Percentiles rank a stretch among this genome's conserved stretches.
These are phyloP conservation scores for Rhamnella rubrinervis DNA, from an alignment of 331 rosid genomes.

Conservation along the genomic window DNA sequence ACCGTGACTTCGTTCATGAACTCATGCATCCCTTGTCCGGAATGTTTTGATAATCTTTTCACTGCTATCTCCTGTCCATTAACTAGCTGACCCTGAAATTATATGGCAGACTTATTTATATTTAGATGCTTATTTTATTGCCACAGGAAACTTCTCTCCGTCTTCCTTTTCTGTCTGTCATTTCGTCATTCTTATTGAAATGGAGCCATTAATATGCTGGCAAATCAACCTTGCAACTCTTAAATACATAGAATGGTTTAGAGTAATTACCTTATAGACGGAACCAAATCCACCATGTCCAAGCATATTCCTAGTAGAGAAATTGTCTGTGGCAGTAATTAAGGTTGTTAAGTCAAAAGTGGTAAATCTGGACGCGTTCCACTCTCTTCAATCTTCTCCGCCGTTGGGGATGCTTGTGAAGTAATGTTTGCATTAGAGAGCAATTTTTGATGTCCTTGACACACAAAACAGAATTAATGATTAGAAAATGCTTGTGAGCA, in stretches of 20 bases:
- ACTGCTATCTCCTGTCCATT: neutral
- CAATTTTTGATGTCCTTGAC: constrained; percentile 18
- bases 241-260: no score
- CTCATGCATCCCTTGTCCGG: neutral
- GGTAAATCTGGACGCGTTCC: neutral
- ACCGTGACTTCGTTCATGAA: neutral
- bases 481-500: neutral
- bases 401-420: constrained; percentile 1
- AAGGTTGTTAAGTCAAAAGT: neutral
- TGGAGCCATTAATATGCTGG: no score
- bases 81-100: neutral
- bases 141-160: no score
- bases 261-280: neutral
- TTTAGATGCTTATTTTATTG: no score
- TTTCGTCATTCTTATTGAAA: no score
- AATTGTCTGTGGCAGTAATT: neutral
- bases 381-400: constrained; percentile 1
- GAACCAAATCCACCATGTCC: neutral
- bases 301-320: neutral
- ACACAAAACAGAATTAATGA: neutral
- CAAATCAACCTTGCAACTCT: no score
- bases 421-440: neutral
- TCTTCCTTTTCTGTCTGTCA: no score
- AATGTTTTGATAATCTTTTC: neutral
- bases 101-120: neutral